These are phyloP conservation scores for Lignosus rhinocerotis DNA, from an alignment of 1,284 basidiomycete genomes.

Conservation along the genomic window DNA sequence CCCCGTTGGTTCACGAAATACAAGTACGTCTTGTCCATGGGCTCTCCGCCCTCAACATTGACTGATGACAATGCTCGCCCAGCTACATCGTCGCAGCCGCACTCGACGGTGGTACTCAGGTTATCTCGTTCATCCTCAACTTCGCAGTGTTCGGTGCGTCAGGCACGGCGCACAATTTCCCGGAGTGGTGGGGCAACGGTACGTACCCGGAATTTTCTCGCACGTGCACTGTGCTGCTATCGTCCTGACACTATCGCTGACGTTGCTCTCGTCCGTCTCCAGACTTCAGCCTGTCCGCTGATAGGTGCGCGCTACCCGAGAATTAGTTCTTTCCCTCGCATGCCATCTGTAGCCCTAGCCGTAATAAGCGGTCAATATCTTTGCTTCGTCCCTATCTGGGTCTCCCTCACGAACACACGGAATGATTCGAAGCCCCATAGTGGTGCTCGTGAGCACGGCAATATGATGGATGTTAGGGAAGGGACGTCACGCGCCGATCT, in stretches of 20 bases:
- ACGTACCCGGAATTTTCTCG: not conserved
- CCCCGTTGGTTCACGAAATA: slow-evolving; percentile 59
- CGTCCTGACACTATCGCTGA: not conserved
- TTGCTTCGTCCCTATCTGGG: no score
- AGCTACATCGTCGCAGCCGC: slow-evolving; percentile 36
- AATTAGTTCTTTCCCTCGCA: slow-evolving; percentile 6
- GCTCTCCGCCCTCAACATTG: no score
- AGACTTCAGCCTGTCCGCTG: slow-evolving; percentile 33
- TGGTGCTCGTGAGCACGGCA: no score
- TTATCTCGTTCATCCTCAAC: slow-evolving; percentile 37
- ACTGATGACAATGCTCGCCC: not conserved
- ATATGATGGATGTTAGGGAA: no score
- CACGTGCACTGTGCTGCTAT: not conserved
- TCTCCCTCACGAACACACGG: no score
- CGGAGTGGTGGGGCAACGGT: slow-evolving; percentile 35
- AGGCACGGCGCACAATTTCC: slow-evolving; percentile 29
- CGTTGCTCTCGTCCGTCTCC: no score
- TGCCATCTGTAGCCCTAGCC: no score
- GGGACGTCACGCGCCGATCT: no score
- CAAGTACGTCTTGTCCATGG: slow-evolving; percentile 48
- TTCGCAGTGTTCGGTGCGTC: slow-evolving; percentile 36
- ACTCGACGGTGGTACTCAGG: slow-evolving; percentile 35
- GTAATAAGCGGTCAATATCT: no score
- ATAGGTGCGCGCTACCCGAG: slow-evolving; percentile 28
- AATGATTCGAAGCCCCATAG: no score